Evolutionary conservation across 176 grass and related monocot species (phyloP).

Genomic region (Poa pratensis): DNA sequence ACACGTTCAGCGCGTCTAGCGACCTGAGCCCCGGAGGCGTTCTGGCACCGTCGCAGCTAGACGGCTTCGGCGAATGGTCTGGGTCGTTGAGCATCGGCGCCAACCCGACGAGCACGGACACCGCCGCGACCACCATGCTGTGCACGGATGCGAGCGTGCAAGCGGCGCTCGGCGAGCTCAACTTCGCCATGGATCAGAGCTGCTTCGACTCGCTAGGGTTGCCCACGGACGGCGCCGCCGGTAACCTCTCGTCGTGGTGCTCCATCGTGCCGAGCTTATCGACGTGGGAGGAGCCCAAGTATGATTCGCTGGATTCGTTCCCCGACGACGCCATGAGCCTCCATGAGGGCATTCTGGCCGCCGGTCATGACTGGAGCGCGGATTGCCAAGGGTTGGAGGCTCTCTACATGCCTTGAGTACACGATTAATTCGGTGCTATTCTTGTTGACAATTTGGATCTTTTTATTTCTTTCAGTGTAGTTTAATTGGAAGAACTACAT

Average conservation of each 20-base stretch:
- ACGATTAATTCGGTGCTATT: slow-evolving; percentile 34
- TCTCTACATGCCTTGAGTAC: slow-evolving; percentile 62
- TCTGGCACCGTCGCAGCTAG: slow-evolving; percentile 29
- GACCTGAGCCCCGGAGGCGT: slow-evolving; percentile 33
- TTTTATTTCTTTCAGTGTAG: slow-evolving; percentile 35
- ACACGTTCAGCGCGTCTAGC: slow-evolving; percentile 51
- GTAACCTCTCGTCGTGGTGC: slow-evolving; percentile 52
- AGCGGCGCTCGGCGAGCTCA: slow-evolving; percentile 51
- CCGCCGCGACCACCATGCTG: slow-evolving; percentile 41
- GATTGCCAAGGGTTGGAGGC: slow-evolving; percentile 66
- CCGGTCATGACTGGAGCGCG: slow-evolving; percentile 60
- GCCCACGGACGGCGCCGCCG: slow-evolving; percentile 31
- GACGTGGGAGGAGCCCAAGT: slow-evolving; percentile 52
- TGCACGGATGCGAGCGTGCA: slow-evolving; percentile 52
- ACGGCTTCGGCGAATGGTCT: slow-evolving; percentile 57
- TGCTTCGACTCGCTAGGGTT: slow-evolving; percentile 58
- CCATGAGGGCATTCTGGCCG: slow-evolving; percentile 36
- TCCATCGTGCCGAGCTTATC: slow-evolving; percentile 53
- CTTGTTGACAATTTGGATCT: slow-evolving; percentile 38
- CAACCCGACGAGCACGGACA: slow-evolving; percentile 30
- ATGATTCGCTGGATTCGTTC: slow-evolving; percentile 49
- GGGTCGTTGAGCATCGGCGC: slow-evolving; percentile 34
- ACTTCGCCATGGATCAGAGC: slow-evolving; percentile 57
- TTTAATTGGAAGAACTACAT: slow-evolving; percentile 33
- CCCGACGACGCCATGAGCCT: slow-evolving; percentile 48